Evolutionary conservation across 202 grass and related monocot species (phyloP).

Genomic region (Carex arenaria): DNA sequence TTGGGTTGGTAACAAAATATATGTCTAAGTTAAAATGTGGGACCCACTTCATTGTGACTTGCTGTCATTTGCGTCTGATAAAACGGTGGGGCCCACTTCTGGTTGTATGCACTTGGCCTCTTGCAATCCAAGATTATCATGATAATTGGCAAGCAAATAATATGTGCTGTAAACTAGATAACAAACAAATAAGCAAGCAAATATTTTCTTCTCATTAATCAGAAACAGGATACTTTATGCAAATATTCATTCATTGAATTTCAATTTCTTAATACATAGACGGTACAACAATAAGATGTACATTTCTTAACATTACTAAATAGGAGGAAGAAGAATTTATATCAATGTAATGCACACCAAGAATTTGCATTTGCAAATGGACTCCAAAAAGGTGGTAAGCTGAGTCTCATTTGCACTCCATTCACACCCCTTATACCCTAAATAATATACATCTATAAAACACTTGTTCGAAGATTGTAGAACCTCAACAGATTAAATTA

Average conservation of each 20-base stretch:
- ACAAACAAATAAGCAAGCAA: neutral
- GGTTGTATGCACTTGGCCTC: neutral
- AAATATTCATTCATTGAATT: neutral
- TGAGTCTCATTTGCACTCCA: conserved; percentile 38
- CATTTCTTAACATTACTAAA: conserved; percentile 11
- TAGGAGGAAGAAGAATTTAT: neutral
- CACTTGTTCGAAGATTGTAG: conserved; percentile 8
- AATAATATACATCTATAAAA: conserved; percentile 24
- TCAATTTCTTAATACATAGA: neutral
- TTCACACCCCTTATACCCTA: conserved; percentile 14
- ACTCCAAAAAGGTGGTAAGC: conserved; percentile 39
- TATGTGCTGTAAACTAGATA: neutral
- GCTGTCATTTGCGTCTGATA: neutral
- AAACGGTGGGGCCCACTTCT: neutral
- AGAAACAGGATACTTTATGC: neutral
- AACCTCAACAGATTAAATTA: conserved; percentile 20
- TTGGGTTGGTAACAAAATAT: no score
- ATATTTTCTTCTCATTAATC: neutral
- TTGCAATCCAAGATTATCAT: neutral
- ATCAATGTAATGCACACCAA: conserved; percentile 26
- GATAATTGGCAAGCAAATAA: neutral
- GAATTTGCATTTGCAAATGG: conserved; percentile 28
- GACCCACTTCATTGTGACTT: neutral
- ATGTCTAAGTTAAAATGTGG: no score
- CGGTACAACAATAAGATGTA: conserved; percentile 21